Evolutionary conservation across 1,284 basidiomycete species (phyloP), one percentile per base, ranked within the genome.

Genomic region (Apiotrichum sp.): DNA sequence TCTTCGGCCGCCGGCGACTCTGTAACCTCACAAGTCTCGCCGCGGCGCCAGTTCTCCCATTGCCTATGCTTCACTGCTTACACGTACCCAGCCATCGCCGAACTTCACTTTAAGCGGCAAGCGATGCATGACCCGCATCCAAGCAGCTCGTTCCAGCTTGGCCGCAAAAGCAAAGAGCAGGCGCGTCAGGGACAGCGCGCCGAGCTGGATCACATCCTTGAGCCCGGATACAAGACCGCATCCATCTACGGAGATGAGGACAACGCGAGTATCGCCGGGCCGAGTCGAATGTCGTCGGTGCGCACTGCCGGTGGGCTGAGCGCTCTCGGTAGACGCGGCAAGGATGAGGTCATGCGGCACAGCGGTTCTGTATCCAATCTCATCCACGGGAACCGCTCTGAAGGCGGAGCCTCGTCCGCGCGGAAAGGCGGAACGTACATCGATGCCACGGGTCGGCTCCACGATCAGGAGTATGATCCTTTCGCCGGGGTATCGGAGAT

Each of bases 381-480:
- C 31, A 32, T 36, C 6, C 6, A 14, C 34, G 33, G 16, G 14
- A 42, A 39, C 4, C 3, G 33, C 9, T 9, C 7, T 16, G 13
- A 14, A 7, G 16, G 51, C 46, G n/a, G n/a, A n/a, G n/a, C n/a
- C n/a, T n/a, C n/a, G n/a, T n/a, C n/a, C n/a, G 10, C 22, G 6
- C 40, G 47, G 14, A 29, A 40, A 22, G 52, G 50, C 14, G 72
- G 73, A 14, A 66, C 75, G 6, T 77, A 75, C 52, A 56, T 73
- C 44, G 75, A 75, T 59, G 59, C 69, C 36, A 65, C 64, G 38
- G 74, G 74, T 0, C 66, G 68, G 54, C 53, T 74, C 6, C 75
- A 77, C 57, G 75, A 77, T 64, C 73, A 70, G 41, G 75, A 77
- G 52, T 77, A 67, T 57, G 75, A 77, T 55, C 75, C 75, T 2